These are phyloP conservation scores for Cercospora sojina DNA, from an alignment of 2,329 filamentous ascomycete species.

Conservation along the genomic window DNA sequence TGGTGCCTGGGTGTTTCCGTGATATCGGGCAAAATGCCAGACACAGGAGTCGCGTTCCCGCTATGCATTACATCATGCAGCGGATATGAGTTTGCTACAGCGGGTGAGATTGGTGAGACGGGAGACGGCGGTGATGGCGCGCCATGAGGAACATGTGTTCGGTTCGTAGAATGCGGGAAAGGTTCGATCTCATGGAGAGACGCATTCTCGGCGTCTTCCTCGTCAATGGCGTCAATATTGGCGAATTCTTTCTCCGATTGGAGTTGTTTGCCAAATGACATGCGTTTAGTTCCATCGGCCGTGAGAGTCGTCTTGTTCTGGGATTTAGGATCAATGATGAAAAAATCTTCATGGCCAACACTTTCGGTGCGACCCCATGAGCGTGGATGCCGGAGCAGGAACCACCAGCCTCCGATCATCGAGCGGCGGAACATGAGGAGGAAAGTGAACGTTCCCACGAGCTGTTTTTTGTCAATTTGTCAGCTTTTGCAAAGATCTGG, in stretches of 20 bases:
- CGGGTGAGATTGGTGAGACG: background rate
- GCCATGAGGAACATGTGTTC: background rate
- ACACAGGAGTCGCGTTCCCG: background rate
- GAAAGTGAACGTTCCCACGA: slow-evolving; percentile 76
- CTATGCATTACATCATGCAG: background rate
- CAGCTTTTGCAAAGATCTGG: background rate
- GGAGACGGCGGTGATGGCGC: background rate
- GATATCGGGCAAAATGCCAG: slow-evolving; percentile 10
- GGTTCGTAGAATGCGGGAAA: background rate
- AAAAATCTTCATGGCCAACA: slow-evolving; percentile 19
- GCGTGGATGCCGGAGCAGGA: slow-evolving; percentile 47
- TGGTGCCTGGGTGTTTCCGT: background rate
- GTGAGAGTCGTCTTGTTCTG: background rate
- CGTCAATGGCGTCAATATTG: background rate
- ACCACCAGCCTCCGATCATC: slow-evolving; percentile 74
- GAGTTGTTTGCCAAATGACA: slow-evolving; percentile 20
- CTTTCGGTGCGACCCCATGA: slow-evolving; percentile 9
- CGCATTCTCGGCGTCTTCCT: background rate
- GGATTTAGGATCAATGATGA: slow-evolving; percentile 8
- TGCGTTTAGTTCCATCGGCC: slow-evolving; percentile 15
- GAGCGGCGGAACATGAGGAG: slow-evolving; percentile 71
- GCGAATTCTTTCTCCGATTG: slow-evolving; percentile 16
- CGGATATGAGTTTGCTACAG: background rate
- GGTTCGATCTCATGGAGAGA: background rate
- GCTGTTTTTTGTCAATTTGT: slow-evolving; percentile 44